Percentiles rank a stretch among this genome's conserved stretches.
Conservation (phyloP, 176 grass and related monocot species). For the Sorghum bicolor region Sorghum_bicolor_NCBIv3 NC_012870.2:12339001-12339500, state of each 20-base stretch:
- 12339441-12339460: background rate
- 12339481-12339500: background rate
- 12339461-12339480: no score
- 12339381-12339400: background rate
- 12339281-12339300: slow-evolving; percentile 18
- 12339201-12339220: background rate
- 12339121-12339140: background rate
- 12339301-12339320: background rate
- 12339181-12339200: background rate
- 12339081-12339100: slow-evolving; percentile 28
- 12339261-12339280: background rate
- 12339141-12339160: background rate
- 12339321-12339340: slow-evolving; percentile 1
- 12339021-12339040: slow-evolving; percentile 23
- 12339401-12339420: background rate
- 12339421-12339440: background rate
- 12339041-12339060: slow-evolving; percentile 39
- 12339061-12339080: slow-evolving; percentile 49
- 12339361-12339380: background rate
- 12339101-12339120: slow-evolving; percentile 13
- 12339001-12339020: background rate
- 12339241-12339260: slow-evolving; percentile 25
- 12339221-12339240: slow-evolving; percentile 29
- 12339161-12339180: slow-evolving; percentile 19
- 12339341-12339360: slow-evolving; percentile 12